Conservation (phyloP, 75 land plant species). For the Cupressus sempervirens region DNA sequence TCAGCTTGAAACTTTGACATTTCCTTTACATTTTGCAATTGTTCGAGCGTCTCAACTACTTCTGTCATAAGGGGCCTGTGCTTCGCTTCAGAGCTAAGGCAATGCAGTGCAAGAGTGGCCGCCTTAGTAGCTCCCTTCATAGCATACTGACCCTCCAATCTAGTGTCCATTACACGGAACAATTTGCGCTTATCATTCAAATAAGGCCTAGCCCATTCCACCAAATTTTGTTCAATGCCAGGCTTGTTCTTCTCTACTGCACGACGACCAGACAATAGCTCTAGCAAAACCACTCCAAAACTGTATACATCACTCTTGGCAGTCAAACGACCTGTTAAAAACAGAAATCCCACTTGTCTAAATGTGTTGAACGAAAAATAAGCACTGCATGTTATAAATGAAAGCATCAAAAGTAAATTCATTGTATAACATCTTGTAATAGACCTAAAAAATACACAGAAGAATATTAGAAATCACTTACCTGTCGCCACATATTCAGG, state of each 20-base stretch:
- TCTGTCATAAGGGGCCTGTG: conserved; percentile 37
- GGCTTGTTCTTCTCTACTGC: conserved; percentile 33
- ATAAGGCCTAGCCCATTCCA: conserved; percentile 48
- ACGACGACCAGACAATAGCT: conserved; percentile 37
- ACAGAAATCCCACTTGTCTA: neutral
- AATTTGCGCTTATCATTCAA: conserved; percentile 32
- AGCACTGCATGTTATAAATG: neutral
- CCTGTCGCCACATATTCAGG: conserved; percentile 51
- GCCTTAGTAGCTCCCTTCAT: conserved; percentile 30
- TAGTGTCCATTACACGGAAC: conserved; percentile 36
- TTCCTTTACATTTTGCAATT: conserved; percentile 21
- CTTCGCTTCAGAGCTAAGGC: conserved; percentile 33
- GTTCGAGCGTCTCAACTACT: conserved; percentile 31
- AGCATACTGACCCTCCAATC: conserved; percentile 44
- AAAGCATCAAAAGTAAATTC: neutral
- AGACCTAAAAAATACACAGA: neutral
- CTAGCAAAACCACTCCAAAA: conserved; percentile 56
- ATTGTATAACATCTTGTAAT: neutral
- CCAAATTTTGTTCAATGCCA: conserved; percentile 37
- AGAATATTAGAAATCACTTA: neutral
- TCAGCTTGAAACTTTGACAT: neutral
- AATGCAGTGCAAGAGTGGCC: conserved; percentile 30
- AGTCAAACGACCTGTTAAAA: conserved; percentile 32
- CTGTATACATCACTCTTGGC: conserved; percentile 57
- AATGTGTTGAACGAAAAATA: neutral